A percentile compares a stretch with the other conserved stretches of the same genome.
Evolutionary conservation across 2,329 filamentous ascomycete species (phyloP).

Genomic region (Pleurostoma richardsiae): DNA sequence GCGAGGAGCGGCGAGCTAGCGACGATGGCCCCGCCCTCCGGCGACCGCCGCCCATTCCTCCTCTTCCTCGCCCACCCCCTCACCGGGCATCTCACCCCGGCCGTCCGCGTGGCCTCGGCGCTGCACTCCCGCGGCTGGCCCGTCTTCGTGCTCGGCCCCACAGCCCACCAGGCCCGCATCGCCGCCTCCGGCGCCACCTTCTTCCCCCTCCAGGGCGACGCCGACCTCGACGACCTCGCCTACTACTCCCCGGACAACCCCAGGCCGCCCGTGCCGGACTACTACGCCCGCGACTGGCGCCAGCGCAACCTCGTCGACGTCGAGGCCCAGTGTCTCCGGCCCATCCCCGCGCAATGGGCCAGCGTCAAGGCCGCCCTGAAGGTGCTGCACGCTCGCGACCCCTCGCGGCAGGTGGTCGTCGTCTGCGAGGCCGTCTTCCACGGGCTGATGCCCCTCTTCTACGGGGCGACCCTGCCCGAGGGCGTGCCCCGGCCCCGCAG

Average conservation of each 20-base stretch:
- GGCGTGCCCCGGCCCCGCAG: conserved; percentile 15
- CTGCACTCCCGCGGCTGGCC: conserved; percentile 22
- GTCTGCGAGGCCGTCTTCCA: conserved; percentile 28
- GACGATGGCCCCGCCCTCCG: too few relatives aligned
- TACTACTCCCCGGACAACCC: conserved; percentile 19
- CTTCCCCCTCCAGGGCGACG: conserved; percentile 21
- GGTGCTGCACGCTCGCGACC: conserved; percentile 12
- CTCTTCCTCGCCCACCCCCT: conserved; percentile 28
- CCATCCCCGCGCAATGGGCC: conserved; percentile 26
- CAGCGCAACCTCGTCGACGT: conserved; percentile 24
- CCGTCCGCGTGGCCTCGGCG: conserved; percentile 24
- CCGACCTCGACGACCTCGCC: conserved; percentile 25
- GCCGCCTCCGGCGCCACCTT: conserved; percentile 23
- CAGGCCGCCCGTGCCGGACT: conserved; percentile 14
- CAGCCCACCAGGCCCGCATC: conserved; percentile 26
- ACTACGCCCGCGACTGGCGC: conserved; percentile 16
- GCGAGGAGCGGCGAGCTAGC: too few relatives aligned
- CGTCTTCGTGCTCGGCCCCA: conserved; percentile 28
- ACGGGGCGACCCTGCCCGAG: conserved; percentile 18
- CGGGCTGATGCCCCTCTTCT: conserved; percentile 25
- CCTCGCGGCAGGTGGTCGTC: conserved; percentile 17
- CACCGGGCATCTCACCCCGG: conserved; percentile 29
- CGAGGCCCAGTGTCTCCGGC: conserved; percentile 21
- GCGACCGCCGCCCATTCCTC: conserved; percentile 7
- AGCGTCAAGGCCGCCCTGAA: conserved; percentile 20